Percentiles rank a stretch among this genome's conserved stretches.
Conservation (phyloP, 2,329 filamentous ascomycete genomes). For the Fusarium sp. region DNA sequence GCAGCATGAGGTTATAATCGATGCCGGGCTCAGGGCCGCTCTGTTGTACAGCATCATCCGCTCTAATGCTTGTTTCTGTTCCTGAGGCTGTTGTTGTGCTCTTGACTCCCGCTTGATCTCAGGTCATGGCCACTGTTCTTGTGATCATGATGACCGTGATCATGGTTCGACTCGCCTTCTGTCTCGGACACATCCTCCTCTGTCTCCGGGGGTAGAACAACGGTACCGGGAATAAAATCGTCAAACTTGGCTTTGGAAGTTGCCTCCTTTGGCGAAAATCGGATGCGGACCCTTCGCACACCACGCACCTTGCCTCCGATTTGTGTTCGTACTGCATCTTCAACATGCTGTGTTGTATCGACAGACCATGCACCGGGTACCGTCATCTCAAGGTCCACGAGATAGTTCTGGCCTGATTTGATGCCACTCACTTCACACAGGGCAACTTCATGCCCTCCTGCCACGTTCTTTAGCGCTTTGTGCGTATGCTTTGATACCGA, state of each 20-base stretch:
- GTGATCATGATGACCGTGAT: conserved; percentile 54
- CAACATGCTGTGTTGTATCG: conserved; percentile 74
- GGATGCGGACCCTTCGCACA: conserved; percentile 83
- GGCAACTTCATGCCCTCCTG: conserved; percentile 69
- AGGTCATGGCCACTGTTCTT: conserved; percentile 44
- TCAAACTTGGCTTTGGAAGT: conserved; percentile 71
- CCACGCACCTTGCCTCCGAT: conserved; percentile 84
- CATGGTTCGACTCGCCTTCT: conserved; percentile 47
- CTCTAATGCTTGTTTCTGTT: conserved; percentile 48
- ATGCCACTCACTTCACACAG: conserved; percentile 85
- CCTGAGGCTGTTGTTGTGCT: conserved; percentile 39
- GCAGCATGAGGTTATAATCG: conserved; percentile 5
- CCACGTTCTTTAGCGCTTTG: conserved; percentile 67
- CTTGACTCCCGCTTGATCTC: conserved; percentile 31
- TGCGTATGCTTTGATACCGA: conserved; percentile 75
- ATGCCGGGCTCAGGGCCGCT: conserved; percentile 8
- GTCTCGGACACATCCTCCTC: conserved; percentile 54
- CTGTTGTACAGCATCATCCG: conserved; percentile 6
- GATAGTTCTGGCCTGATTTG: conserved; percentile 96
- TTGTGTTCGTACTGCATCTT: conserved; percentile 76
- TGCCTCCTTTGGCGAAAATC: conserved; percentile 79
- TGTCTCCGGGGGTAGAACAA: conserved; percentile 72
- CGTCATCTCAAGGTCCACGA: conserved; percentile 88
- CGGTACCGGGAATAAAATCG: conserved; percentile 78
- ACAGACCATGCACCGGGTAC: conserved; percentile 83